Conservation (phyloP, 139 green algal species). For the Coelastrella sp. region DNA sequence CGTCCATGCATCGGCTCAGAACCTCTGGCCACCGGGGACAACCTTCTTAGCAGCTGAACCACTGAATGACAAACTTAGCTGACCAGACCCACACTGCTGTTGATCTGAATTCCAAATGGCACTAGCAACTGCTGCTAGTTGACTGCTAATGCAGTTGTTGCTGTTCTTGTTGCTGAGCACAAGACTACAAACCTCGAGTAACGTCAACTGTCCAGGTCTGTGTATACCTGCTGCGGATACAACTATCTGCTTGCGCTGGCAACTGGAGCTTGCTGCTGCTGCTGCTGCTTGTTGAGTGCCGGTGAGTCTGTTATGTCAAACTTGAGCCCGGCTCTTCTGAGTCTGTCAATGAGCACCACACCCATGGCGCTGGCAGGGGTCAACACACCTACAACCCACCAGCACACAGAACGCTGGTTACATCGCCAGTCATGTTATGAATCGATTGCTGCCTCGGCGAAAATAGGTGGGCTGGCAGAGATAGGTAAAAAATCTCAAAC, state of each 20-base stretch:
- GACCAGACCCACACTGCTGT: too few species aligned
- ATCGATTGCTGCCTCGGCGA: neutral
- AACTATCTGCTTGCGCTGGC: neutral
- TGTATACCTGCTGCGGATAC: neutral
- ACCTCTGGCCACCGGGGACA: too few species aligned
- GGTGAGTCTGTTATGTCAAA: slow-evolving; percentile 36
- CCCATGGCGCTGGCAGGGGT: slow-evolving; percentile 67
- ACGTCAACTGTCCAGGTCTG: too few species aligned
- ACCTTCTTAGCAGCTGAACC: too few species aligned
- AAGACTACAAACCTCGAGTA: too few species aligned
- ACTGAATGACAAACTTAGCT: too few species aligned
- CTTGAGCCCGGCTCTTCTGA: slow-evolving; percentile 50
- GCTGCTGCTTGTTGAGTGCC: slow-evolving; percentile 22
- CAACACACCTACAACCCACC: slow-evolving; percentile 58
- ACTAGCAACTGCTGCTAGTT: too few species aligned
- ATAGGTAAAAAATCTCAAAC: too few species aligned
- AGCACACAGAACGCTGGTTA: neutral
- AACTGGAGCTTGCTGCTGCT: neutral
- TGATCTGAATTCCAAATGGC: too few species aligned
- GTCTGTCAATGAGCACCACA: slow-evolving; percentile 67
- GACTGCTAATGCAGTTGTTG: too few species aligned
- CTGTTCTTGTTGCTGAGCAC: too few species aligned
- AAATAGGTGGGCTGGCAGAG: neutral
- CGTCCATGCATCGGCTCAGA: too few species aligned
- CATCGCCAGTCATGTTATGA: neutral